Base-by-base conservation (phyloP, 371 early-diverging fungal genomes). In the Dichotomocladium elegans region DNA sequence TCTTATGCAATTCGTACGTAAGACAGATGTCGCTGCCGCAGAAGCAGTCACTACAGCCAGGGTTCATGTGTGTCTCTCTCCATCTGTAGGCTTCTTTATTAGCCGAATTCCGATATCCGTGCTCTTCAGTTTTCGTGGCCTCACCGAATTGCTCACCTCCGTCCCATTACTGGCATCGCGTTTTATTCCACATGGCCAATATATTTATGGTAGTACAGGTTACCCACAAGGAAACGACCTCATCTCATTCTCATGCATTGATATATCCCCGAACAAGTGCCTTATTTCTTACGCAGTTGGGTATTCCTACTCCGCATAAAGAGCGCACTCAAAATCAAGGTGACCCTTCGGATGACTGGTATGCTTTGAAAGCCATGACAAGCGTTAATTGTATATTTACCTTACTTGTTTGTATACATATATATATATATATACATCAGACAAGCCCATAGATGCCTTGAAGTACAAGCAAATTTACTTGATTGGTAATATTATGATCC, bases 241-340 rank as follows among this genome's bases (percentile, higher is more conserved):
- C 1, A 7, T 9, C 15, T 5, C 4, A 37, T 37, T 0, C n/a
- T 17, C 3, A 37, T 37, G 37, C 21, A 68, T 66, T 53, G 10
- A 5, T 5, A 34, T 27, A 17, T 24, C 29, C 3, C 21, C n/a
- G 5, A 11, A 24, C 22, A 19, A 77, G 77, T 85, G 3, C 86
- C 86, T 21, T 85, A 85, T 44, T 85, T 83, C 50, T 52, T 85
- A 7, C 59, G 86, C 41, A 80, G 80, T 29, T 81, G 81, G 78
- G 77, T 78, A 14, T 64, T 81, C 12, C 51, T 82, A 15, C 57
- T 79, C 24, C 70, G 84, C 15, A 63, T 84, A 30, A 77, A 81
- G 37, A 80, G 84, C 30, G 81, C 74, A 4, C 55, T 81, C 41
- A 79, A 82, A 31, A 80, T 82, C 30, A 75, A 75, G 15, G 69